phyloP scores from a whole-genome alignment of 2,329 filamentous ascomycete genomes.

The Huntiella abstrusa region DNA sequence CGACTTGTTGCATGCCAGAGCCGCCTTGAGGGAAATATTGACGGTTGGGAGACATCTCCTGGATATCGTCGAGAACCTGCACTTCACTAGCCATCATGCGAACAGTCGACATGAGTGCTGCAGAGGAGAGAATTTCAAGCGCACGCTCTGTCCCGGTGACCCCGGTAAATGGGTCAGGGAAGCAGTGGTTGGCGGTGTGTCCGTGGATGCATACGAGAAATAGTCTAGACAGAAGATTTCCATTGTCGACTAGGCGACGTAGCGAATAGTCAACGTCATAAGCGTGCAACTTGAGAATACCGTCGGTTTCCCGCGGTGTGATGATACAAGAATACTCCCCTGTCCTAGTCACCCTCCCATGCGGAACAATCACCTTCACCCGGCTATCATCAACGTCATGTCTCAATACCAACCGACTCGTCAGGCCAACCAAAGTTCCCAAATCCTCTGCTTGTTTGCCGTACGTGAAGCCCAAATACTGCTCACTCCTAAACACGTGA shows the following conservation, averaged over 20 bases:
- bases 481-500: slow-evolving; percentile 22
- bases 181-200: slow-evolving; percentile 29
- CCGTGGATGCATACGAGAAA: slow-evolving; percentile 33
- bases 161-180: slow-evolving; percentile 28
- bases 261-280: slow-evolving; percentile 32
- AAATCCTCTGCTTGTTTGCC: background rate
- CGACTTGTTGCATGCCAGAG: slow-evolving; percentile 27
- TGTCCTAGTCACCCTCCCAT: too few species aligned
- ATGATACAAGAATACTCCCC: too few species aligned
- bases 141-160: slow-evolving; percentile 37
- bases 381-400: too few species aligned
- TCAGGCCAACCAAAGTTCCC: background rate
- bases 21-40: slow-evolving; percentile 24
- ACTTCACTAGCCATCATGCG: slow-evolving; percentile 20
- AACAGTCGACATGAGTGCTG: slow-evolving; percentile 28
- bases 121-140: slow-evolving; percentile 27
- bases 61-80: slow-evolving; percentile 20
- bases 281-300: slow-evolving; percentile 16
- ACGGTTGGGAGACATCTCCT: slow-evolving; percentile 23
- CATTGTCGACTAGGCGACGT: slow-evolving; percentile 30
- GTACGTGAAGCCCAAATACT: slow-evolving; percentile 23
- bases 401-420: background rate
- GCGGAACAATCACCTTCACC: too few species aligned
- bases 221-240: slow-evolving; percentile 31
- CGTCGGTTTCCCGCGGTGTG: too few species aligned